phyloP scores from a whole-genome alignment of 441 rosid species.

The Brassica balearica region DNA sequence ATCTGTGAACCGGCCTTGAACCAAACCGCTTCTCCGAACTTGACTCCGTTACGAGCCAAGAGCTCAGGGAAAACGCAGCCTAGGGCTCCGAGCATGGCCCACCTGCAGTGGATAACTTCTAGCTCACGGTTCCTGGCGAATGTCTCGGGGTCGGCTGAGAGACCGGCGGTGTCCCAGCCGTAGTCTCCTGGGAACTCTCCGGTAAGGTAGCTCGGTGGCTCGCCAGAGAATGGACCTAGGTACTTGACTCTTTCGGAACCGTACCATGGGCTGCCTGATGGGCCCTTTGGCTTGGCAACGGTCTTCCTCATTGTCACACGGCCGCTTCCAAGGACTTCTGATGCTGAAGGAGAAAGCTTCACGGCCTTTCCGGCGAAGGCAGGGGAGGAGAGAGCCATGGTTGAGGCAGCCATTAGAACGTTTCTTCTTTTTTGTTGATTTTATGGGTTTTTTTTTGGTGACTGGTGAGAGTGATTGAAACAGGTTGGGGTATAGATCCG shows the following conservation, averaged over 20 bases:
- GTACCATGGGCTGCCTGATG: conserved; percentile 77
- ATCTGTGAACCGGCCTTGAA: conserved; percentile 88
- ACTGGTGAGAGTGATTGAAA: conserved; percentile 46
- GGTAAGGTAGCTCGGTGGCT: conserved; percentile 72
- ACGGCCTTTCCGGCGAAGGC: conserved; percentile 69
- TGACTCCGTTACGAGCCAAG: conserved; percentile 70
- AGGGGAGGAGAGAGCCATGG: conserved; percentile 75
- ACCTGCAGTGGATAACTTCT: conserved; percentile 76
- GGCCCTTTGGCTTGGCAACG: conserved; percentile 37
- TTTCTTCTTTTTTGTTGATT: conserved; percentile 3
- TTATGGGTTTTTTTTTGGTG: conserved; percentile 14
- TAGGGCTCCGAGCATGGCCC: conserved; percentile 86
- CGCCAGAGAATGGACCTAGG: conserved; percentile 80
- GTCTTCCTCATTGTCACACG: conserved; percentile 67
- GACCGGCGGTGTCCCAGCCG: conserved; percentile 90
- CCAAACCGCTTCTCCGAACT: conserved; percentile 86
- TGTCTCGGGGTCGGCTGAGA: conserved; percentile 85
- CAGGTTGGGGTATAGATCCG: conserved; percentile 19
- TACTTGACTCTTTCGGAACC: conserved; percentile 80
- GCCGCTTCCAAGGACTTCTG: conserved; percentile 50
- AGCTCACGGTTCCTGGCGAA: conserved; percentile 86
- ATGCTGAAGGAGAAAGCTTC: conserved; percentile 51
- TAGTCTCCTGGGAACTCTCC: conserved; percentile 81
- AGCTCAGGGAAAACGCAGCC: conserved; percentile 89
- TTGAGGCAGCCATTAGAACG: conserved; percentile 59